Evolutionary conservation across 495 filamentous ascomycete genomes (phyloP), one percentile per base, ranked within the genome.

Genomic region (Aspergillus sclerotiicarbonarius): DNA sequence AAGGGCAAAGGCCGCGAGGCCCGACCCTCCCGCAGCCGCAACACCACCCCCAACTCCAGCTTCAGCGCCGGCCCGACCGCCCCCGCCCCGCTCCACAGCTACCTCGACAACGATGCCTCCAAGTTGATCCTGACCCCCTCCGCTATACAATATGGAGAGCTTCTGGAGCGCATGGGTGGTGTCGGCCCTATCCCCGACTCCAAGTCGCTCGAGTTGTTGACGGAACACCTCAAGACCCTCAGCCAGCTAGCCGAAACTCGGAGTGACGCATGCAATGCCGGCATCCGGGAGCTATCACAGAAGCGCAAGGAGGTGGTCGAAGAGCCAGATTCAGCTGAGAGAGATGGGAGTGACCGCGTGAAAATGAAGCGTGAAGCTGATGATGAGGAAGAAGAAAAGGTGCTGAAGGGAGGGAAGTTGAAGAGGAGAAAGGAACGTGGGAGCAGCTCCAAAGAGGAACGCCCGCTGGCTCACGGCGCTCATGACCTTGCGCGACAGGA

Each of bases 21-120:
- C 48, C 86, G 90, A 56, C 86, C 84, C 58, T 90, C 90, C 64
- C 86, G 87, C 54, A 93, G 90, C 66, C 87, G 91, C 63, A 93
- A 94, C 71, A 92, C 90, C 10, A 96, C 91, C 4, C 91, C 91
- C 37, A 87, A 77, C 59, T 88, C 88, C 39, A 73, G 67, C 18
- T 69, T 77, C 59, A 83, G 78, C 61, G 76, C 79, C 41, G 76
- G 68, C 45, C 67, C 71, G 8, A 70, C 79, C 58, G 76, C 72
- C 31, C 71, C 82, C 53, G 76, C 77, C 12, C 78, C 82, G 20
- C 70, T 81, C 20, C 74, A 79, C 31, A 80, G 69, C 57, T 81
- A 81, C 57, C 68, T 85, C 60, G 82, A 87, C 50, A 87, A 85
- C 57, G 82, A 86, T 59, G 80, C 84, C 25, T 80, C 87, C 32